Evolutionary conservation across 2,329 filamentous ascomycete genomes (phyloP), one percentile per base, ranked within the genome.

Genomic region (Polychaeton citri): DNA sequence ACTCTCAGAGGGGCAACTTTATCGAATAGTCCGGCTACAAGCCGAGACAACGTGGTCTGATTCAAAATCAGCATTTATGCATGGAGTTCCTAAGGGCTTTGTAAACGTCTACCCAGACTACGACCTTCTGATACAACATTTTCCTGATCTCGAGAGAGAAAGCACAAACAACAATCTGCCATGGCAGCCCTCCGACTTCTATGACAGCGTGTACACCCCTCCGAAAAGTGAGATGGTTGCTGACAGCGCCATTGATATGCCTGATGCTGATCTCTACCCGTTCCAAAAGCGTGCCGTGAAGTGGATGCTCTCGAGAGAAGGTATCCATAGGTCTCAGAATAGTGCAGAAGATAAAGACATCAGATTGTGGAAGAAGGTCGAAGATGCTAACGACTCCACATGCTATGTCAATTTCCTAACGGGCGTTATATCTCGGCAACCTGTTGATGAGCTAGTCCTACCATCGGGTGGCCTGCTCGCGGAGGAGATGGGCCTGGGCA

Each of bases 401-500:
- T 72, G 67, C 38, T 75, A 69, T 51, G 54, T 78, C 26, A 86
- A 79, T 49, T 66, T 75, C 37, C 58, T 83, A 0, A 73, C 79
- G 35, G 74, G 78, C 18, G 57, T 74, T 10, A 62, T 76, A 5
- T 47, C 44, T 6, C 30, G 13, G 30, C 49, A 45, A 2, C 47
- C 48, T 9, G 19, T 71, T 35, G 51, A 53, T n/a, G 43, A 47
- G 1, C 39, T 73, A 8, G 66, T 58, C 32, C 73, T 48, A 12
- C 39, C 66, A 2, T 57, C 50, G 21, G 76, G 76, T 2, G 81
- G 81, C 0, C 77, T 85, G 33, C 61, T 88, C 4, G 76, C 80
- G 0, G 82, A 88, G 50, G 82, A 88, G 55, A 88, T 88, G 82
- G 82, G 82, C 0, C 62, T 88, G 1, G 82, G 82, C 2, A 88